A percentile compares a stretch with the other conserved stretches of the same genome.
phyloP scores from a whole-genome alignment of 345 rosid genomes.

The Syzygium oleosum region DNA sequence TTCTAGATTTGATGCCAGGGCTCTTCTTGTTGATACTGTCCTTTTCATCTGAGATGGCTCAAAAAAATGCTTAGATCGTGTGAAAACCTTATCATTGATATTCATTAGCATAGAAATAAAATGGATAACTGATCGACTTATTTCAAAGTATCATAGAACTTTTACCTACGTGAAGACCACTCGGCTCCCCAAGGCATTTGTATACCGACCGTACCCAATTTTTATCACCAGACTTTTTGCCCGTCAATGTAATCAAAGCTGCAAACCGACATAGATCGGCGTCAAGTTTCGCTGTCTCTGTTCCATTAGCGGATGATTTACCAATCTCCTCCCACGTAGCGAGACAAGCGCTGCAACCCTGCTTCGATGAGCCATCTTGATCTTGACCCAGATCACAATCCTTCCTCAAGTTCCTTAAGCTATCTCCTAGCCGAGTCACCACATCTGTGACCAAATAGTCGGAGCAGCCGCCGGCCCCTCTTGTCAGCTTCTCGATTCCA shows the following conservation, averaged over 20 bases:
- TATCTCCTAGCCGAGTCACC: slow-evolving; percentile 10
- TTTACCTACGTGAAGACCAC: slow-evolving; percentile 14
- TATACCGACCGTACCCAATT: slow-evolving; percentile 17
- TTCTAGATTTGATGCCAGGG: neutral
- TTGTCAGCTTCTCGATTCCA: slow-evolving; percentile 29
- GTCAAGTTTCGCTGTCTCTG: neutral
- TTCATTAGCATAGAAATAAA: neutral
- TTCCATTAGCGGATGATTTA: slow-evolving; percentile 5
- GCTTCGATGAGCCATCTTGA: neutral
- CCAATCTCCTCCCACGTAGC: slow-evolving; percentile 29
- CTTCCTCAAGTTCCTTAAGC: slow-evolving; percentile 12
- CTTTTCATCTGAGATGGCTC: neutral
- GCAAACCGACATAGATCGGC: slow-evolving; percentile 34
- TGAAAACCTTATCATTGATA: neutral
- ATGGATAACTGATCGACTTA: neutral
- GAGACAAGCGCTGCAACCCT: slow-evolving; percentile 20
- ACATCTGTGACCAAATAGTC: slow-evolving; percentile 23
- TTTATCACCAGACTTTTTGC: slow-evolving; percentile 19
- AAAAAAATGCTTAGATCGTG: neutral
- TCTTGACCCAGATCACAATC: slow-evolving; percentile 16
- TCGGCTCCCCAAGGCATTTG: slow-evolving; percentile 25
- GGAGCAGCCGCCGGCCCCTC: slow-evolving; percentile 36
- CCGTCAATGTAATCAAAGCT: slow-evolving; percentile 26
- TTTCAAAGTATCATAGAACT: neutral
- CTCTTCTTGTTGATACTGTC: neutral